Percentiles rank a stretch among this genome's conserved stretches.
Conservation (phyloP, 2,329 filamentous ascomycete genomes). For the Fusarium musae region DNA sequence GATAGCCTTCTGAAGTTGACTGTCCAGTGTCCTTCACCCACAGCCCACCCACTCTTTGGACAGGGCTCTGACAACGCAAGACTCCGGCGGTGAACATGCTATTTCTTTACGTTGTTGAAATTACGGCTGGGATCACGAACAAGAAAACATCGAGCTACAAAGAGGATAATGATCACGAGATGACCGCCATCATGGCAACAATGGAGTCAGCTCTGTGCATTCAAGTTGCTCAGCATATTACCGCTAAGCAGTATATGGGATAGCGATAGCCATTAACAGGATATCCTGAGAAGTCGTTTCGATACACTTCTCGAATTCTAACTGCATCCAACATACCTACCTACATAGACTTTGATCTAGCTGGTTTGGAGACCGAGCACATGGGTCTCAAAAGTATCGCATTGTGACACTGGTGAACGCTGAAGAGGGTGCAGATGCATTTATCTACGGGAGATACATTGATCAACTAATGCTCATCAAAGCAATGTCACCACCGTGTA, state of each 20-base stretch:
- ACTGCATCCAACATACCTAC: not conserved
- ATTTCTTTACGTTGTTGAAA: slow-evolving; percentile 6
- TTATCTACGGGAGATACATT: slow-evolving; percentile 6
- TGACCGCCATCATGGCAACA: slow-evolving; percentile 1
- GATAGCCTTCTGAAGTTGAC: slow-evolving; percentile 19
- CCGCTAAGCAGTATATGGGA: slow-evolving; percentile 20
- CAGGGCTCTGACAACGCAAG: slow-evolving; percentile 30
- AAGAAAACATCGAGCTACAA: slow-evolving; percentile 9
- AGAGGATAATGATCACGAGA: slow-evolving; percentile 21
- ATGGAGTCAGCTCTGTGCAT: slow-evolving; percentile 2
- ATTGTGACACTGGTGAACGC: not conserved
- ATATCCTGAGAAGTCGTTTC: not conserved
- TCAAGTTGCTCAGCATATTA: slow-evolving; percentile 1
- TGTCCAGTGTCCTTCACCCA: slow-evolving; percentile 32
- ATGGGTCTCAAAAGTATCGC: not conserved
- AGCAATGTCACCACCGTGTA: not conserved
- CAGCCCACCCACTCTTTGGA: slow-evolving; percentile 33
- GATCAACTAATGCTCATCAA: not conserved
- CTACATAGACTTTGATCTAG: slow-evolving; percentile 2
- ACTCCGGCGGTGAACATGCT: slow-evolving; percentile 40
- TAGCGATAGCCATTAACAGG: not conserved
- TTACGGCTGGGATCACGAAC: slow-evolving; percentile 6
- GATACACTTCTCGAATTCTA: not conserved
- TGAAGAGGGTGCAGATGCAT: slow-evolving; percentile 22
- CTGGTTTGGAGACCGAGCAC: slow-evolving; percentile 4